Evolutionary conservation across 2,329 filamentous ascomycete genomes (phyloP), one percentile per base, ranked within the genome.

Genomic region (Myriosclerotinia duriaeana): DNA sequence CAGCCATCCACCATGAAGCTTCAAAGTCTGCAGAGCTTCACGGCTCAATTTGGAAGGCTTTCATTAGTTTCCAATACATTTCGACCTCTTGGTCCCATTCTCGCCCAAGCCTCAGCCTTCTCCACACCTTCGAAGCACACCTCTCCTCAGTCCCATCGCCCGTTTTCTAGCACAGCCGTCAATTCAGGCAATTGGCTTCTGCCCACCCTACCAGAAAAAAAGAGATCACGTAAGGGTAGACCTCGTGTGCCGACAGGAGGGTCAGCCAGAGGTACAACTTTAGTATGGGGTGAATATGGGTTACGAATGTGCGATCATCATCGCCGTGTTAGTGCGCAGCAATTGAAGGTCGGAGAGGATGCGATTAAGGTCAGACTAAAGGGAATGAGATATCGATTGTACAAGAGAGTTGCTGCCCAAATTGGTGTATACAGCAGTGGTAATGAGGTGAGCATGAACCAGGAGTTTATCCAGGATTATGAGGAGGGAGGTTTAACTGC

Each of bases 201-300:
- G 67, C 94, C 94, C 44, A 89, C 87, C 74, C 80, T 89, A 73
- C 87, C 91, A 71, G 93, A 92, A 77, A 89, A 87, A 76, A 92
- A 91, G 78, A 96, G 96, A 83, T 93, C 93, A 72, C 85, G 85
- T 71, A 97, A 97, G 81, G 95, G 94, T 50, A 87, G 93, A 2
- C 89, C 91, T 60, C 87, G 92, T 73, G 93, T 98, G 59, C 86
- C 91, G 34, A 99, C 93, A 0, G 95, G 95, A 69, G 95, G 95
- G 69, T 96, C 91, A 65, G 88, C 85, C 46, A 93, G 96, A 78
- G 95, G 95, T 72, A 99, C 95, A 46, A 98, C 94, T 0, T 90
- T 99, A 26, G 88, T 96, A 66, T 98, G 93, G 92, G 95, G 95
- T 65, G 93, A 98, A 78, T 99, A 93, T 77, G 95, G 95, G 11